A percentile compares a stretch with the other conserved stretches of the same genome.
Conservation (phyloP, 75 land plant species). For the Ceratopteris richardii region DNA sequence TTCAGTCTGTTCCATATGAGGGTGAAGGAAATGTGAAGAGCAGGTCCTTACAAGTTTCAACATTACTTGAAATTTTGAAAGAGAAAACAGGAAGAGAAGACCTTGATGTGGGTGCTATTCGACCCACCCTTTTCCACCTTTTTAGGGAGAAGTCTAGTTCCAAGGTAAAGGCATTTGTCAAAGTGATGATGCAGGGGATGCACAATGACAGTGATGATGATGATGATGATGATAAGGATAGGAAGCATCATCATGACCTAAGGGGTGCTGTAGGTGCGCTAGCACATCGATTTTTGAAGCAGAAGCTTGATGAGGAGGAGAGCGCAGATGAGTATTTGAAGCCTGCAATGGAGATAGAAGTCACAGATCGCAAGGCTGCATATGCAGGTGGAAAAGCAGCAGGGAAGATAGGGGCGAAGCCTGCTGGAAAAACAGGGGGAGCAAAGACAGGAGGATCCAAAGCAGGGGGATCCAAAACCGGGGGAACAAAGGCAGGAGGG, state of each 20-base stretch:
- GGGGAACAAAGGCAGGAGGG: no score
- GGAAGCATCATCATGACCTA: conserved; percentile 30
- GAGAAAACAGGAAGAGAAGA: conserved; percentile 20
- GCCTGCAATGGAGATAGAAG: conserved; percentile 46
- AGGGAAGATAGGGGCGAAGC: conserved; percentile 15
- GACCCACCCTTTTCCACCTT: conserved; percentile 22
- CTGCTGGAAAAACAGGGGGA: background rate
- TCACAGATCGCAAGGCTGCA: conserved; percentile 38
- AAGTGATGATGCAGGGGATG: conserved; percentile 37
- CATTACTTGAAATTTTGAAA: conserved; percentile 18
- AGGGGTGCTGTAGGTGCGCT: conserved; percentile 53
- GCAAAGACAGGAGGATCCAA: no score
- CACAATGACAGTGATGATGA: conserved; percentile 71
- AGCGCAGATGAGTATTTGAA: conserved; percentile 34
- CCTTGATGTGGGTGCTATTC: conserved; percentile 15
- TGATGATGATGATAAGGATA: conserved; percentile 23
- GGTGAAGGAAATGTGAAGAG: conserved; percentile 12
- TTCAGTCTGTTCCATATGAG: background rate
- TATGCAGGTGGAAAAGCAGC: conserved; percentile 52
- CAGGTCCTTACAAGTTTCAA: conserved; percentile 16
- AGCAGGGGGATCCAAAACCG: no score
- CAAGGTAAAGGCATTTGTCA: conserved; percentile 42
- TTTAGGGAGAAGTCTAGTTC: conserved; percentile 27
- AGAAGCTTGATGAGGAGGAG: conserved; percentile 59
- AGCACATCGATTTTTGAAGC: conserved; percentile 66